Evolutionary conservation across 257 asterid species (phyloP), one percentile per base, ranked within the genome.

Genomic region (Parsonsia alboflavescens): DNA sequence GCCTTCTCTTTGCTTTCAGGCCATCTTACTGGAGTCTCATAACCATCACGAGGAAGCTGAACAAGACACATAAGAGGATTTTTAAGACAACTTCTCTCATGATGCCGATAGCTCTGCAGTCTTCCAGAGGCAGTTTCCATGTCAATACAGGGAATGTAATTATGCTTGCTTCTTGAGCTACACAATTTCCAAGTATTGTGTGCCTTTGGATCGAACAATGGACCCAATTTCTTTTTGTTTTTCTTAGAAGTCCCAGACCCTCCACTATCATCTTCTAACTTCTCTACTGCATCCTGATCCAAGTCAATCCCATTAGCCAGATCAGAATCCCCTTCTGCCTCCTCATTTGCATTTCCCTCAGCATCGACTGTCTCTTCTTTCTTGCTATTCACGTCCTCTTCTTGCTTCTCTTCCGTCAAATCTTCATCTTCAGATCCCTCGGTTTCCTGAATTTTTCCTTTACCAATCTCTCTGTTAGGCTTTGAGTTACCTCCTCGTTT

Each of bases 71-170:
- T 78, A 53, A 89, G 81, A 70, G 87, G 84, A 33, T 87, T 78
- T 83, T 52, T 83, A 61, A 96, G 97, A 73, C 99, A 94, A 80
- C 96, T 92, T 85, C 97, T 90, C 79, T 94, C 98, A 16, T 77
- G 99, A 77, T 94, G 98, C 84, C 97, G 79, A 78, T 86, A 89
- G 63, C 89, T 82, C 75, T 74, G 92, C 81, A 84, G 72, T 82
- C 80, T 94, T 26, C 84, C 82, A 0, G 52, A 52, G 3, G 81
- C 83, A 76, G 79, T 83, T 84, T 92, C 98, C 59, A 92, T 77
- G 84, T 94, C 99, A 21, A 94, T 90, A 78, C 99, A 94, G 36
- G 99, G 99, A 81, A 94, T 92, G 88, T 90, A 90, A 78, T 85
- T 94, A 57, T 92, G 96, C 84, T 90, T 94, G 89, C 98, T 94